These are phyloP conservation scores for Pichia sp. DNA, from an alignment of 1,139 yeast species.

Conservation along the genomic window DNA sequence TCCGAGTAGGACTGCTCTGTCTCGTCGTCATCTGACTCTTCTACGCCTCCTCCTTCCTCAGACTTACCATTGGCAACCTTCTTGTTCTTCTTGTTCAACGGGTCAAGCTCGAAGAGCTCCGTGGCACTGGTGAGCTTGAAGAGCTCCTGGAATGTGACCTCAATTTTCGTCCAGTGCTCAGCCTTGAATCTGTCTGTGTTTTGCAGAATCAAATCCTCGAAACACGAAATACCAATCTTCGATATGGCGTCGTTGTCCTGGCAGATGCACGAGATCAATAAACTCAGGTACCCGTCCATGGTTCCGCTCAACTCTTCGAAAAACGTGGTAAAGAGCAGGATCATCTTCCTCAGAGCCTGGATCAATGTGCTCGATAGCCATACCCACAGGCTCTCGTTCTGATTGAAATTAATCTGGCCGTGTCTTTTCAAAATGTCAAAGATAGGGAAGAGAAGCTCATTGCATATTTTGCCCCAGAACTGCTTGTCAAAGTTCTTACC, in stretches of 20 bases:
- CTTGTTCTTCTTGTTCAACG: conserved; percentile 36
- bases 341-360: conserved; percentile 88
- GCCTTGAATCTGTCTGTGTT: conserved; percentile 63
- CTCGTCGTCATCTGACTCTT: conserved; percentile 34
- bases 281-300: conserved; percentile 72
- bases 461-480: conserved; percentile 82
- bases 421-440: conserved; percentile 74
- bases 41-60: conserved; percentile 27
- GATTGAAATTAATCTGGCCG: conserved; percentile 67
- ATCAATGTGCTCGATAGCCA: conserved; percentile 96
- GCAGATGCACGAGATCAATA: conserved; percentile 83
- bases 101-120: conserved; percentile 75
- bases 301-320: conserved; percentile 68
- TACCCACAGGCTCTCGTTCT: conserved; percentile 75
- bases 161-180: conserved; percentile 73
- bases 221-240: conserved; percentile 85
- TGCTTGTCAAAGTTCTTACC: conserved; percentile 70
- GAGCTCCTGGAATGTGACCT: conserved; percentile 57
- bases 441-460: conserved; percentile 80
- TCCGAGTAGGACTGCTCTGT: conserved; percentile 16
- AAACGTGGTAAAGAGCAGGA: conserved; percentile 75
- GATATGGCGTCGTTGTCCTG: conserved; percentile 97
- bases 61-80: background rate
- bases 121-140: conserved; percentile 82
- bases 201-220: conserved; percentile 70